Conservation (phyloP, 2,329 filamentous ascomycete genomes). For the Xylariaceae sp. region DNA sequence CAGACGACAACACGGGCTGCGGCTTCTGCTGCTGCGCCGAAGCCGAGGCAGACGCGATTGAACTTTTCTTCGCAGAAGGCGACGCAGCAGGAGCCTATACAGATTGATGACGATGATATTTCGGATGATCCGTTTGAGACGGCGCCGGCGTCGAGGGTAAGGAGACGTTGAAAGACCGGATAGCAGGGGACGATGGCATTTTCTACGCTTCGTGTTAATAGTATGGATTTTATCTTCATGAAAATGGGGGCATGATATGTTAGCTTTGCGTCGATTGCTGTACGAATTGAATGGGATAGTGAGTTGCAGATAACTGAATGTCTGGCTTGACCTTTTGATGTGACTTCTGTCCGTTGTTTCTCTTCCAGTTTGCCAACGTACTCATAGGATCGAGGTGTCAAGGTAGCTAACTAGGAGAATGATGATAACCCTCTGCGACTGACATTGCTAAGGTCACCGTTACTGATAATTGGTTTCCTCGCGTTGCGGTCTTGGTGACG, state of each 20-base stretch:
- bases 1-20: slow-evolving; percentile 33
- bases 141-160: slow-evolving; percentile 35
- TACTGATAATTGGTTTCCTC: neutral
- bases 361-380: neutral
- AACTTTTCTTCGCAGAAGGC: slow-evolving; percentile 43
- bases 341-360: neutral
- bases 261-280: neutral
- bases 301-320: neutral
- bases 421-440: too few species aligned
- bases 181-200: too few species aligned
- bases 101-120: slow-evolving; percentile 62
- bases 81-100: slow-evolving; percentile 43
- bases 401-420: too few species aligned
- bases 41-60: slow-evolving; percentile 43
- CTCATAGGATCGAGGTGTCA: too few species aligned
- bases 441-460: too few species aligned
- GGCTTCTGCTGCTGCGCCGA: slow-evolving; percentile 27
- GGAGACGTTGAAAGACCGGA: slow-evolving; percentile 3
- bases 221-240: neutral
- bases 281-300: neutral
- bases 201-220: neutral
- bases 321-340: neutral
- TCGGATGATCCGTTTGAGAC: slow-evolving; percentile 57
- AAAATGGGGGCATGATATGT: neutral
- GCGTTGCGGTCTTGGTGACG: neutral